Base-by-base conservation (phyloP, 768 basidiomycete genomes). In the Megacollybia marginata region DNA sequence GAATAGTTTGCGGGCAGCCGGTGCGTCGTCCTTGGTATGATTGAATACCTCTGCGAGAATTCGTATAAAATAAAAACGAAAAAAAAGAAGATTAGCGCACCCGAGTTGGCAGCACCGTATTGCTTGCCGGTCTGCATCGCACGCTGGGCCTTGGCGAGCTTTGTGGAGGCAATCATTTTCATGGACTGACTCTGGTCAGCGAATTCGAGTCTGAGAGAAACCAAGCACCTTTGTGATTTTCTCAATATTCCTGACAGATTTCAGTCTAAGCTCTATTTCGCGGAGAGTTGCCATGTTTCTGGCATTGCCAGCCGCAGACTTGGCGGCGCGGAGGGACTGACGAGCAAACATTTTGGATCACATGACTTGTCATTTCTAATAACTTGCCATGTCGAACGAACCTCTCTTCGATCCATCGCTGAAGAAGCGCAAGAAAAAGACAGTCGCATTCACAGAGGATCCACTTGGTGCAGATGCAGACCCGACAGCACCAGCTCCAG, bases 101-200 rank as follows among this genome's bases (percentile, higher is more conserved):
- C 92, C 55, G 85, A 75, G 75, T 93, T 94, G 64, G 94, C 92
- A 55, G 83, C 66, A 56, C 96, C 96, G 69, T 97, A 96, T 61
- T 83, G 69, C 76, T 95, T 97, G 58, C 93, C 96, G 48, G 79
- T 79, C 55, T 73, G 71, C 91, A 97, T 94, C 53, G 93, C 92
- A 58, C 85, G 80, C 75, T 95, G 92, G 48, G 95, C 96, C 72
- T 95, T 93, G 60, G 85, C 80, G 33, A 99, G 85, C 69, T 94
- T 93, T 47, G 94, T 95, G 46, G 95, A 97, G 51, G 94, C 95
- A 77, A 97, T 95, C 82, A 99, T 94, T 79, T 96, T 95, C 92
- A 96, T 95, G 46, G 92, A 92, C 88, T 93, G 12, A 62, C 43
- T 15, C 36, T 9, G 38, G 19, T 33, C 48, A 51, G 42, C 53